Conservation (phyloP, 1,139 yeast genomes). For the Yamadazyma sp. region DNA sequence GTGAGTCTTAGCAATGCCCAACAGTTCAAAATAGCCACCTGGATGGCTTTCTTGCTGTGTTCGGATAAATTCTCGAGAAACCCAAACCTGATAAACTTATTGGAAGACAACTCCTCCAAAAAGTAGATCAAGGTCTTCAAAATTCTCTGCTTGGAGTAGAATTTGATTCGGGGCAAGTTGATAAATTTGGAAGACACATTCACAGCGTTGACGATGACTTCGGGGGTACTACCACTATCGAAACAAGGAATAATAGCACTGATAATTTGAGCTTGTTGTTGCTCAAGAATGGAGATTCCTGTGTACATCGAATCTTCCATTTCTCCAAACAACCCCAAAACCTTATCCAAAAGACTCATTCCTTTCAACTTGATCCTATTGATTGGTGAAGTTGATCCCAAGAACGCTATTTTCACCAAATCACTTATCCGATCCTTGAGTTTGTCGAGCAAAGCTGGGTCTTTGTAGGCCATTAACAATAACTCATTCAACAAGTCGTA, state of each 20-base stretch:
- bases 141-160: conserved; percentile 59
- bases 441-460: conserved; percentile 37
- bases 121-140: conserved; percentile 66
- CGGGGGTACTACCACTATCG: conserved; percentile 67
- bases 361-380: conserved; percentile 65
- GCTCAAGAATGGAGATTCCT: conserved; percentile 73
- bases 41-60: conserved; percentile 62
- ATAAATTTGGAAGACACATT: conserved; percentile 79
- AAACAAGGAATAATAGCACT: conserved; percentile 93
- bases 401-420: conserved; percentile 76
- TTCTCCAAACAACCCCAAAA: conserved; percentile 50
- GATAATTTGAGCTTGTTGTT: conserved; percentile 91
- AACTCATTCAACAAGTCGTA: conserved; percentile 57
- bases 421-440: conserved; percentile 62
- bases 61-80: conserved; percentile 47
- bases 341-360: conserved; percentile 53
- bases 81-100: conserved; percentile 43
- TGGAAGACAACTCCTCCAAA: conserved; percentile 59
- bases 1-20: conserved; percentile 83
- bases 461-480: conserved; percentile 41
- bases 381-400: conserved; percentile 77
- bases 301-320: conserved; percentile 74
- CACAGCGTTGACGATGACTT: conserved; percentile 75
- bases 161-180: conserved; percentile 45
- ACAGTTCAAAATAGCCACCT: conserved; percentile 72